Conservation (phyloP, 495 filamentous ascomycete genomes). For the Lophiostoma macrostomum region DNA sequence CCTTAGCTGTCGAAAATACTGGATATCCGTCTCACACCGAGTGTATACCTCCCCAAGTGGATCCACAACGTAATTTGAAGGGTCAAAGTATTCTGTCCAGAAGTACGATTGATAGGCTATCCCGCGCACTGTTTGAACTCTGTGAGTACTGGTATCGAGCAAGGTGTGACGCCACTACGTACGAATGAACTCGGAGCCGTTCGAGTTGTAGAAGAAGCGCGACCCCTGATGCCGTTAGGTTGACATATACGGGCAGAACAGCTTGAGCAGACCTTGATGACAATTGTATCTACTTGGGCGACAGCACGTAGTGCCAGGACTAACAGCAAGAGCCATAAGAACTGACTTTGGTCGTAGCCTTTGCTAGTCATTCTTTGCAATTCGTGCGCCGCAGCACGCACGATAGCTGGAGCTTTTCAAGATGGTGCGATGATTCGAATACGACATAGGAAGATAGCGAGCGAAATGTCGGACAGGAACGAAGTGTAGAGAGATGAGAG, state of each 20-base stretch:
- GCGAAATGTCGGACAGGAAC: too few species aligned
- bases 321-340: not conserved
- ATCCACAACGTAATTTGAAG: not conserved
- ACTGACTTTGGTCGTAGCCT: not conserved
- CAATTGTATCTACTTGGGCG: conserved; percentile 5
- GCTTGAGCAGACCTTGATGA: conserved; percentile 3
- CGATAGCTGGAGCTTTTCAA: too few species aligned
- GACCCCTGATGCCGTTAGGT: not conserved
- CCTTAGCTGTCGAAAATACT: not conserved
- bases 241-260: not conserved
- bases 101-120: not conserved
- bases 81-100: too few species aligned
- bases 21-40: conserved; percentile 1
- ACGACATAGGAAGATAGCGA: too few species aligned
- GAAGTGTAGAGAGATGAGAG: too few species aligned
- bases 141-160: too few species aligned
- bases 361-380: too few species aligned
- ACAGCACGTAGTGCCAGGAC: not conserved
- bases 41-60: not conserved
- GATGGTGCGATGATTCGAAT: too few species aligned
- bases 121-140: too few species aligned
- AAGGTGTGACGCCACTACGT: too few species aligned
- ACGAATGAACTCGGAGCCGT: conserved; percentile 1
- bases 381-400: too few species aligned
- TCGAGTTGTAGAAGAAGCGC: conserved; percentile 13